Evolutionary conservation across 139 green algal species (phyloP).

Genomic region (Bryopsis sp.): DNA sequence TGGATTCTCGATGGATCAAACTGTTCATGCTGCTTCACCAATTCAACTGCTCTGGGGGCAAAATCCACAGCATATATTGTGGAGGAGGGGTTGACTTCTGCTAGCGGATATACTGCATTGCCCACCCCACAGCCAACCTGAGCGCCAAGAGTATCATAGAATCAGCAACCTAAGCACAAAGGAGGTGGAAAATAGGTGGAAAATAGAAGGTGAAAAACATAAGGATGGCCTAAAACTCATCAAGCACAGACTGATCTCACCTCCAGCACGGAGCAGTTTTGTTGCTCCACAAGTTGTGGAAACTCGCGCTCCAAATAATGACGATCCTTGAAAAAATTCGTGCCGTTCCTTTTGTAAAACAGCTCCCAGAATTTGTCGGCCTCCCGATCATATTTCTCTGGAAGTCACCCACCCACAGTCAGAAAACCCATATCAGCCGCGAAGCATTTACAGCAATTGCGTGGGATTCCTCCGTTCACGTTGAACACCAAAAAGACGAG

Average conservation of each 20-base stretch:
- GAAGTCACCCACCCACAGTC: background rate
- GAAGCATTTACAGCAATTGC: no score
- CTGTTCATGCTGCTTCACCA: constrained; percentile 46
- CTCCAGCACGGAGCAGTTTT: constrained; percentile 32
- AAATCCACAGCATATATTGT: constrained; percentile 85
- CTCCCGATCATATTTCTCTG: constrained; percentile 52
- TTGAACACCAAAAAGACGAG: no score
- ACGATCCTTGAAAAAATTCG: constrained; percentile 81
- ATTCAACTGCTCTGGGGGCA: constrained; percentile 54
- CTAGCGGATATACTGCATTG: constrained; percentile 83
- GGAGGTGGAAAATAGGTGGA: no score
- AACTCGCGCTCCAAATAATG: constrained; percentile 74
- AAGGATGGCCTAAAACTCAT: background rate
- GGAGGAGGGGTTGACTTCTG: constrained; percentile 51
- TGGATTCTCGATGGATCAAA: background rate
- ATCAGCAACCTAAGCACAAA: no score
- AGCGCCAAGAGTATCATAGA: background rate
- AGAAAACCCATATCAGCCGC: no score
- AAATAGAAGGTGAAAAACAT: no score
- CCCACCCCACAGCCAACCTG: constrained; percentile 91
- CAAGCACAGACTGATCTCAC: constrained; percentile 17
- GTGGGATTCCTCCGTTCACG: no score
- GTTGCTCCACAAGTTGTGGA: constrained; percentile 26
- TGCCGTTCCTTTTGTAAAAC: constrained; percentile 66
- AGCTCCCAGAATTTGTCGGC: constrained; percentile 64